These are phyloP conservation scores for Fusarium pseudocircinatum DNA, from an alignment of 2,329 filamentous ascomycete genomes.

Conservation along the genomic window DNA sequence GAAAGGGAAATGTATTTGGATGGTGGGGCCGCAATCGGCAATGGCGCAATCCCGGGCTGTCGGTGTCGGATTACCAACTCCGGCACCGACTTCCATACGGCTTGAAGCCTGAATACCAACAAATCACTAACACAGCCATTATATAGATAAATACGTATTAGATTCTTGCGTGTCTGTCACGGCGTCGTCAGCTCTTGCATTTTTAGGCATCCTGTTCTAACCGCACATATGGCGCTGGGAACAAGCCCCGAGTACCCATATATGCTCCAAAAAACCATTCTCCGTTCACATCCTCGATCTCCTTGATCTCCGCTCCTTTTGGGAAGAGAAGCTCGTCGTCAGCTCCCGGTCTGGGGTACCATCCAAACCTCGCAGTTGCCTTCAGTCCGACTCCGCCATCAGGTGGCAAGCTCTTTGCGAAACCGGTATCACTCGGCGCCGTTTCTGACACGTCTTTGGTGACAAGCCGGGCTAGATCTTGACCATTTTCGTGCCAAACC, in stretches of 20 bases:
- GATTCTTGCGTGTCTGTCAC: neutral
- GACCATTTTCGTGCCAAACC: conserved; percentile 59
- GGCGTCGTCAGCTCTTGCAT: neutral
- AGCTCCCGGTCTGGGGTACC: conserved; percentile 73
- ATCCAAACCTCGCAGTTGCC: conserved; percentile 76
- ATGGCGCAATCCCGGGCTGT: conserved; percentile 45
- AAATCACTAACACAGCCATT: neutral
- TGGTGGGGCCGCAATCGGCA: conserved; percentile 45
- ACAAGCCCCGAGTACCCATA: conserved; percentile 80
- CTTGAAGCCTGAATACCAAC: neutral
- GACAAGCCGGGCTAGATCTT: conserved; percentile 58
- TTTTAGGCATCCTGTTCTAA: conserved; percentile 48
- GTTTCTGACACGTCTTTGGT: conserved; percentile 60
- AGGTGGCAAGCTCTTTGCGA: conserved; percentile 68
- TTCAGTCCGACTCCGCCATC: conserved; percentile 76
- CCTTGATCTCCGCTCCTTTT: conserved; percentile 80
- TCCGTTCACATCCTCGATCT: conserved; percentile 87
- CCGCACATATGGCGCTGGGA: conserved; percentile 80
- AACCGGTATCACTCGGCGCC: conserved; percentile 48
- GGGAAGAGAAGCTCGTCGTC: conserved; percentile 87
- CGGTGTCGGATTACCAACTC: conserved; percentile 23
- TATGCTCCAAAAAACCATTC: conserved; percentile 93
- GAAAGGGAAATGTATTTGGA: conserved; percentile 25
- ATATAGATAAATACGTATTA: neutral
- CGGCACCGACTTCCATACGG: conserved; percentile 40